These are phyloP conservation scores for Leptomonas seymouri DNA, from an alignment of 208 protist species.

Conservation along the genomic window DNA sequence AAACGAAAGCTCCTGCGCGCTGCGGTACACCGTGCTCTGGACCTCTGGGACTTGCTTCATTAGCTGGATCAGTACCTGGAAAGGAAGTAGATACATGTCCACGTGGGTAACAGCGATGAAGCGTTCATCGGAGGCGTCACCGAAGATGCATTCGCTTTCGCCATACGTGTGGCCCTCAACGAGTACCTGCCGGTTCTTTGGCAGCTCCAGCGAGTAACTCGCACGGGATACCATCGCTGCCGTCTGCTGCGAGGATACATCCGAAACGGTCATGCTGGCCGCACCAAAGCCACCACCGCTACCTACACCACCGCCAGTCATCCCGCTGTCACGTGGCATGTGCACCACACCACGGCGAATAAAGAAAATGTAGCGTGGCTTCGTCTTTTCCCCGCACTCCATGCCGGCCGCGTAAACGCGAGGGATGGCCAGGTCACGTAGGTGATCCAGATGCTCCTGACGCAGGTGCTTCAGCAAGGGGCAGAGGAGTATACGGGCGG, in stretches of 20 bases:
- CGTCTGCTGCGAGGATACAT: slow-evolving; percentile 19
- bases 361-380: slow-evolving; percentile 73
- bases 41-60: slow-evolving; percentile 78
- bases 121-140: slow-evolving; percentile 51
- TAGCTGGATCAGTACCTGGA: slow-evolving; percentile 72
- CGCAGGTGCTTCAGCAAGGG: slow-evolving; percentile 57
- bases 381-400: slow-evolving; percentile 53
- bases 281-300: not conserved
- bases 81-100: slow-evolving; percentile 79
- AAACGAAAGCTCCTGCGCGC: slow-evolving; percentile 47
- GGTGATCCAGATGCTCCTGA: slow-evolving; percentile 50
- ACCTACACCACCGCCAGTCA: slow-evolving; percentile 11
- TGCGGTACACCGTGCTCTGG: slow-evolving; percentile 52
- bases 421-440: slow-evolving; percentile 65
- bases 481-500: slow-evolving; percentile 62
- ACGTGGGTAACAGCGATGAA: slow-evolving; percentile 75
- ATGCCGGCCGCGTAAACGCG: slow-evolving; percentile 69
- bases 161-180: slow-evolving; percentile 86
- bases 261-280: slow-evolving; percentile 9
- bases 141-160: slow-evolving; percentile 77
- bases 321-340: slow-evolving; percentile 45
- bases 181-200: slow-evolving; percentile 62
- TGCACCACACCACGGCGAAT: slow-evolving; percentile 75
- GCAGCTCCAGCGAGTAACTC: slow-evolving; percentile 26
- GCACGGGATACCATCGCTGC: not conserved